Evolutionary conservation across 2,329 filamentous ascomycete genomes (phyloP), one percentile per base, ranked within the genome.

Genomic region (Epicoccum nigrum): DNA sequence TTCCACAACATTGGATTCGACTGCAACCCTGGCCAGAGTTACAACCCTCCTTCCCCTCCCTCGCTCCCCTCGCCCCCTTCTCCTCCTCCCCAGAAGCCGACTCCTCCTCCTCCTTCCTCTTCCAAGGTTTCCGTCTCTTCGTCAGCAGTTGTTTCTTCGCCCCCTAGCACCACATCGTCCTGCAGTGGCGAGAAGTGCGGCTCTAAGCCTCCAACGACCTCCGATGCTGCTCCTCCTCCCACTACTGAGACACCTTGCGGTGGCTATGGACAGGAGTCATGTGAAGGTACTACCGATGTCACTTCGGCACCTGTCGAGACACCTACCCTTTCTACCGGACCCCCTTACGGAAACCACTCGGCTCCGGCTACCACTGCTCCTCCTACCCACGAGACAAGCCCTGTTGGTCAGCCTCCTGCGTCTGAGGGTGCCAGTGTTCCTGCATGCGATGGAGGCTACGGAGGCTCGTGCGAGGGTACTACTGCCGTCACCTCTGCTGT

Each of bases 1-100:
- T 83, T 94, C 64, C 87, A 89, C 76, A 82, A 81, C 70, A 84
- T 95, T 64, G 81, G 79, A 62, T 95, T 93, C 75, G 84, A 92
- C 77, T 95, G 90, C 77, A 77, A 74, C 46, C 58, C 62, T 1
- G 58, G 59, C 30, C 62, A 55, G 32, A 38, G 51, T 8, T 69
- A 67, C 53, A 65, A 51, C 7, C 56, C 65, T 19, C 61, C 63
- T 1, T 44, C 55, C 7, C 55, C 35, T 32, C 60, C 62, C 2
- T 38, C 55, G 11, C 56, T 56, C 23, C 62, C 63, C 5, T 38
- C 58, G 38, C 23, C 39, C 15, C 57, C 58, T 27, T 28, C 51
- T 30, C 28, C 28, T 30, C 28, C 28, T 4, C 4, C 28, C 13
- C 28, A 30, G 28, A 12, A 12, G 28, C 9, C 28, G 4, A 55